A percentile compares a stretch with the other conserved stretches of the same genome.
These are phyloP conservation scores for Delphinella strobiligena DNA, from an alignment of 2,329 filamentous ascomycete genomes.

Conservation along the genomic window DNA sequence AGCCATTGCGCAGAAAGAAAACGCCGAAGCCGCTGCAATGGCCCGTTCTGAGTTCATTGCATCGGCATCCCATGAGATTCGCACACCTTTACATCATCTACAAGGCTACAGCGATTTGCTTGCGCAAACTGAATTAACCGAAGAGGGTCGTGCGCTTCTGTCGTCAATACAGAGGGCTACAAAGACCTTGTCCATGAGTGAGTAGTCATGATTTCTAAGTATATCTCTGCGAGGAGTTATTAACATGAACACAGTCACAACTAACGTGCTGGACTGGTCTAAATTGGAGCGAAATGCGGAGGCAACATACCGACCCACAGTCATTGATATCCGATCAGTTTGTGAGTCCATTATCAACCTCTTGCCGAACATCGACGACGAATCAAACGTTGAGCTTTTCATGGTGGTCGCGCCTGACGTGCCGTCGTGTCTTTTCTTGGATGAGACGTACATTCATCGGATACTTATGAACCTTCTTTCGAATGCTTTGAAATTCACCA, in stretches of 20 bases:
- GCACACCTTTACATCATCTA: slow-evolving; percentile 24
- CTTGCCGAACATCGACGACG: slow-evolving; percentile 23
- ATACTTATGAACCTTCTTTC: slow-evolving; percentile 26
- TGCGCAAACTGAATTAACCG: slow-evolving; percentile 19
- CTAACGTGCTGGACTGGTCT: slow-evolving; percentile 26
- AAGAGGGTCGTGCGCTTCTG: slow-evolving; percentile 20
- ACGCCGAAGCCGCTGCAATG: slow-evolving; percentile 21
- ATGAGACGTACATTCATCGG: slow-evolving; percentile 23
- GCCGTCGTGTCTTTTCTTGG: slow-evolving; percentile 20
- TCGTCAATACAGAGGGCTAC: slow-evolving; percentile 23
- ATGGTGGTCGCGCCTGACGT: slow-evolving; percentile 22
- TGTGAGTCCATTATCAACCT: slow-evolving; percentile 23
- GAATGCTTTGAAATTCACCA: slow-evolving; percentile 23
- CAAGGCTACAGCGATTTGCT: slow-evolving; percentile 25
- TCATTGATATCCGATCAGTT: slow-evolving; percentile 20
- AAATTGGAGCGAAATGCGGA: slow-evolving; percentile 22
- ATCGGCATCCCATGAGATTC: slow-evolving; percentile 25
- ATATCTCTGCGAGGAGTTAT: no score
- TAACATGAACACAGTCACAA: no score
- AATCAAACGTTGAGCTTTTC: slow-evolving; percentile 20
- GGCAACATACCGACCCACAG: slow-evolving; percentile 18
- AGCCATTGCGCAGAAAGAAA: slow-evolving; percentile 23
- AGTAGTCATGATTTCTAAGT: no score
- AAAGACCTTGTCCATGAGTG: slow-evolving; percentile 23
- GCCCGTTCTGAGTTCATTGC: slow-evolving; percentile 24